Evolutionary conservation across 1,139 yeast species (phyloP).

Genomic region (Geotrichum restrictum): DNA sequence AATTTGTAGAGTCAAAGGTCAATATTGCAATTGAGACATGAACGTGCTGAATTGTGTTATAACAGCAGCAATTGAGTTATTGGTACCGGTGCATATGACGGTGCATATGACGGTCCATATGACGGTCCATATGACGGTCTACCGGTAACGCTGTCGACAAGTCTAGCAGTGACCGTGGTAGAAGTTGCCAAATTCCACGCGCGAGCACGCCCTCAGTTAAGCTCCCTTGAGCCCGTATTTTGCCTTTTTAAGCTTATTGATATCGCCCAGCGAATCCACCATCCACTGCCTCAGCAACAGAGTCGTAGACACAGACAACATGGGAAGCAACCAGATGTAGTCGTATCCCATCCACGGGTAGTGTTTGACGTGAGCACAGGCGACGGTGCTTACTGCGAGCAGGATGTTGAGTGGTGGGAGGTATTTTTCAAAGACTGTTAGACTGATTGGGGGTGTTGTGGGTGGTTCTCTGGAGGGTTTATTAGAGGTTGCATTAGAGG

Average conservation of each 20-base stretch:
- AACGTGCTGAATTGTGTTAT: too few species aligned
- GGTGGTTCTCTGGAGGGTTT: conserved; percentile 18
- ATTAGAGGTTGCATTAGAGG: too few species aligned
- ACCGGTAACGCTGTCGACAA: too few species aligned
- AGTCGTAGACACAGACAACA: conserved; percentile 29
- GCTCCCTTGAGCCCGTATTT: conserved; percentile 36
- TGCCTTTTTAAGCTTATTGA: conserved; percentile 27
- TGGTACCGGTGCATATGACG: too few species aligned
- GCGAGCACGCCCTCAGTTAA: too few species aligned
- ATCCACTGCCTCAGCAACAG: conserved; percentile 33
- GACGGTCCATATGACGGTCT: too few species aligned
- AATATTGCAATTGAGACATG: too few species aligned
- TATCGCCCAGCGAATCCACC: conserved; percentile 28
- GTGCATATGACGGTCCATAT: too few species aligned
- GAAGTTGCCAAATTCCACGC: too few species aligned
- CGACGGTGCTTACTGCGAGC: conserved; percentile 28
- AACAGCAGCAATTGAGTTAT: too few species aligned
- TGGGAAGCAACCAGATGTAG: conserved; percentile 36
- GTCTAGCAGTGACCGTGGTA: too few species aligned
- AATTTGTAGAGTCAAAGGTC: too few species aligned
- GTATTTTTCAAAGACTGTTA: conserved; percentile 18
- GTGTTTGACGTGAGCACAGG: conserved; percentile 30
- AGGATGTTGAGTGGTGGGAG: conserved; percentile 22
- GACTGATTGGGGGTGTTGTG: conserved; percentile 1
- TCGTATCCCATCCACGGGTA: conserved; percentile 34